phyloP scores from a whole-genome alignment of 805 yeast species.

The Clavispora vitiphila region DNA sequence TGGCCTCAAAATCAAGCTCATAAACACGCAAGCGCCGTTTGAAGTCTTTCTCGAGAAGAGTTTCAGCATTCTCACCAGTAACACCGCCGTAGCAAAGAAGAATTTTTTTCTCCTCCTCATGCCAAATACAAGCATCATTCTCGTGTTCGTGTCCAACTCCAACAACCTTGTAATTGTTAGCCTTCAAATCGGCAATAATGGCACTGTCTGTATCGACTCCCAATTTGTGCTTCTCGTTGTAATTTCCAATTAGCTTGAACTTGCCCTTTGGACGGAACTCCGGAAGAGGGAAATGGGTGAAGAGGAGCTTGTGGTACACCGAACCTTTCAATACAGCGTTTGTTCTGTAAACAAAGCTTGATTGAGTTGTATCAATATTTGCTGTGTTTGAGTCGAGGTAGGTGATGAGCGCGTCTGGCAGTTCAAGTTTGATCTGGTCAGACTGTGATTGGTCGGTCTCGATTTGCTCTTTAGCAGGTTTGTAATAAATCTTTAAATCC shows the following conservation, averaged over 20 bases:
- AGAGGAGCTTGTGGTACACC: slow-evolving; percentile 24
- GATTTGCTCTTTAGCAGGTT: slow-evolving; percentile 1
- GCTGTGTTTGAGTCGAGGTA: slow-evolving; percentile 30
- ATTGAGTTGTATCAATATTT: slow-evolving; percentile 27
- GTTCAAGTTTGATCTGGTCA: slow-evolving; percentile 4
- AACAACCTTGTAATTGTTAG: slow-evolving; percentile 32
- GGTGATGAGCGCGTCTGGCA: slow-evolving; percentile 24
- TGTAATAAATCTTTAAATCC: slow-evolving; percentile 22
- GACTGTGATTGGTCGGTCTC: slow-evolving; percentile 4
- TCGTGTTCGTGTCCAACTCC: slow-evolving; percentile 42
- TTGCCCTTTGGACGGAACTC: slow-evolving; percentile 37
- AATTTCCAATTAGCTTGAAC: slow-evolving; percentile 34
- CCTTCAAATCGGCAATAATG: slow-evolving; percentile 29
- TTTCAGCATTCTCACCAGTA: slow-evolving; percentile 33
- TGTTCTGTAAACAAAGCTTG: slow-evolving; percentile 28
- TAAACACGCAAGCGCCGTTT: slow-evolving; percentile 32
- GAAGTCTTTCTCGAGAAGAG: slow-evolving; percentile 20
- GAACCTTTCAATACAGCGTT: slow-evolving; percentile 3
- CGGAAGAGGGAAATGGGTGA: slow-evolving; percentile 39
- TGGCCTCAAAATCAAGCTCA: slow-evolving; percentile 24
- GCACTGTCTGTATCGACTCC: slow-evolving; percentile 23
- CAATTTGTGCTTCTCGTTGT: slow-evolving; percentile 33
- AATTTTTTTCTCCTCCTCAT: slow-evolving; percentile 16
- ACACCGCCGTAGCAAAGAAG: slow-evolving; percentile 39
- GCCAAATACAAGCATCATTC: slow-evolving; percentile 37